Percentiles rank a stretch among this genome's conserved stretches.
Conservation (phyloP, 2,329 filamentous ascomycete genomes). For the Neofusicoccum laricinum region DNA sequence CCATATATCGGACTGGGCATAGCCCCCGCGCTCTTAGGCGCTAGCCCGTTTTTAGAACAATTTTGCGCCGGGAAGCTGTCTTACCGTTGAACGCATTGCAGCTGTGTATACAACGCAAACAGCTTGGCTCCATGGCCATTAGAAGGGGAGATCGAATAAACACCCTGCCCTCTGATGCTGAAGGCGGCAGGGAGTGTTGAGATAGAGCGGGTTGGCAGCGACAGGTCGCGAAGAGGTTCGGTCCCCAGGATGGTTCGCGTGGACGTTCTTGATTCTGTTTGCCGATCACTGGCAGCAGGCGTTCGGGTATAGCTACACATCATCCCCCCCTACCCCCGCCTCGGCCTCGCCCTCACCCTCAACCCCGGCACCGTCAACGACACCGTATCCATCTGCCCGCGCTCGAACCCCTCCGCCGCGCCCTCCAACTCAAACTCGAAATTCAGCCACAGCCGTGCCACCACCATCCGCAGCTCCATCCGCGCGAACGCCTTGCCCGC, state of each 20-base stretch:
- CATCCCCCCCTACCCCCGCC: not conserved
- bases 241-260: too few species aligned
- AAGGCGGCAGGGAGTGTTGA: too few species aligned
- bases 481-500: not conserved
- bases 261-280: too few species aligned
- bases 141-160: not conserved
- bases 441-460: not conserved
- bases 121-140: too few species aligned
- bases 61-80: not conserved
- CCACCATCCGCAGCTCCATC: constrained; percentile 4
- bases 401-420: not conserved
- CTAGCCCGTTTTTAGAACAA: not conserved
- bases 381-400: not conserved
- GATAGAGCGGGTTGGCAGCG: too few species aligned
- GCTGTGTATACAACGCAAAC: too few species aligned
- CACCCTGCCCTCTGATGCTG: too few species aligned
- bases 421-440: not conserved
- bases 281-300: too few species aligned
- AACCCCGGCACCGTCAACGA: not conserved
- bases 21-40: not conserved
- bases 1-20: not conserved
- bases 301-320: too few species aligned
- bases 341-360: not conserved
- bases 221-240: too few species aligned
- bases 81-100: not conserved